Conservation (phyloP, 768 basidiomycete species). For the Cytidiella melzeri region DNA sequence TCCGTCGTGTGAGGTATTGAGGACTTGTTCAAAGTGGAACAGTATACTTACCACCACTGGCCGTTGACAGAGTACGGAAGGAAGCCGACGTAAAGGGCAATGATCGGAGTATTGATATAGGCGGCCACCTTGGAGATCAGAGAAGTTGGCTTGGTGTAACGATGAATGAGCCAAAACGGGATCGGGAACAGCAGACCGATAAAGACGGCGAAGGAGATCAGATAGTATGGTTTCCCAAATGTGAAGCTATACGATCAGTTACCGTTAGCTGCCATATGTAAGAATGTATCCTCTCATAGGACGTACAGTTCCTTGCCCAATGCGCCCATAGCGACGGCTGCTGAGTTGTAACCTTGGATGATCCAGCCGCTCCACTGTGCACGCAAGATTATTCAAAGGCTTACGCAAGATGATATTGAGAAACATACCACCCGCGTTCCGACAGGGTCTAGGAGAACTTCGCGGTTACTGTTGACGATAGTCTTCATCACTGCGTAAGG, state of each 20-base stretch:
- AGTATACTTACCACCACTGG: conserved; percentile 36
- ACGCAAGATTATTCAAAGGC: too few species aligned
- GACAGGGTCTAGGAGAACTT: conserved; percentile 39
- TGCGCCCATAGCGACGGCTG: conserved; percentile 51
- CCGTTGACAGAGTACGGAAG: conserved; percentile 50
- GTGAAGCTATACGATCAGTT: conserved; percentile 26
- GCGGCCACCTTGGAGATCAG: conserved; percentile 29
- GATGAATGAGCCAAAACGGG: conserved; percentile 42
- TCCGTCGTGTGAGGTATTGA: neutral
- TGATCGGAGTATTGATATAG: conserved; percentile 42
- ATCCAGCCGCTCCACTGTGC: conserved; percentile 47
- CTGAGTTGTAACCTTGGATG: conserved; percentile 46
- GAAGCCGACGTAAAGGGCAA: conserved; percentile 30
- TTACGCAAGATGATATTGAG: too few species aligned
- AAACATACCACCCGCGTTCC: conserved; percentile 39
- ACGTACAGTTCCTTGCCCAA: conserved; percentile 40
- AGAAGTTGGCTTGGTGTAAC: conserved; percentile 29
- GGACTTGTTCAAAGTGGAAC: neutral
- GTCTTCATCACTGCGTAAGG: conserved; percentile 38
- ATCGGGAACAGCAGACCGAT: conserved; percentile 44
- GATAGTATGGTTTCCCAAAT: conserved; percentile 39
- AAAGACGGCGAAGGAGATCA: conserved; percentile 45
- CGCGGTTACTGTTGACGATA: conserved; percentile 41
- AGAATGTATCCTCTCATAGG: too few species aligned
- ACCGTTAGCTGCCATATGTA: too few species aligned